Conservation (phyloP, 2,329 filamentous ascomycete genomes). For the Metarhizium brunneum region DNA sequence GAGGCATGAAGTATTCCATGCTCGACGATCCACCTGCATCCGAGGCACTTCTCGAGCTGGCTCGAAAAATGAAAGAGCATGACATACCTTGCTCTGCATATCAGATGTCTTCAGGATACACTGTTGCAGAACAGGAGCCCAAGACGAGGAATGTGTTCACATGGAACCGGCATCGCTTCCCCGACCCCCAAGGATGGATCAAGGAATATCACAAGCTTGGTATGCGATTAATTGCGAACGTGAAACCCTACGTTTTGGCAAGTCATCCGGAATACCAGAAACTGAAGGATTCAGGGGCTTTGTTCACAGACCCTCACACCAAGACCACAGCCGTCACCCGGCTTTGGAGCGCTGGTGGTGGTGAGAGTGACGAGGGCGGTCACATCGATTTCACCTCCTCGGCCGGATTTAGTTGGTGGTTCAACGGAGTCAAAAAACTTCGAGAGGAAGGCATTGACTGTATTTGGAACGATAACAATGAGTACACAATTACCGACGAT, state of each 20-base stretch:
- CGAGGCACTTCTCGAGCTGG: slow-evolving; percentile 51
- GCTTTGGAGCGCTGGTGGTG: slow-evolving; percentile 62
- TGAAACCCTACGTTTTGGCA: slow-evolving; percentile 62
- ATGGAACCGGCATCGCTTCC: slow-evolving; percentile 64
- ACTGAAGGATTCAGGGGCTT: slow-evolving; percentile 46
- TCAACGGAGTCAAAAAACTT: slow-evolving; percentile 53
- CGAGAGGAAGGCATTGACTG: slow-evolving; percentile 57
- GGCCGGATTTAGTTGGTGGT: slow-evolving; percentile 63
- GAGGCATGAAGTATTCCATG: slow-evolving; percentile 48
- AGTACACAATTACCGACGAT: slow-evolving; percentile 59
- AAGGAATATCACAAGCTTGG: slow-evolving; percentile 52
- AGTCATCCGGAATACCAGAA: slow-evolving; percentile 59
- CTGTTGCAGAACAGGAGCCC: slow-evolving; percentile 54
- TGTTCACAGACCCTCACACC: slow-evolving; percentile 54
- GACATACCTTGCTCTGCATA: slow-evolving; percentile 63
- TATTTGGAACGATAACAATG: slow-evolving; percentile 76
- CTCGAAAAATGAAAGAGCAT: slow-evolving; percentile 50
- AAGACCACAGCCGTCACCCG: slow-evolving; percentile 45
- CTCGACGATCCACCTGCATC: slow-evolving; percentile 41
- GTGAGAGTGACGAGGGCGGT: slow-evolving; percentile 58
- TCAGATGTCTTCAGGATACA: slow-evolving; percentile 67
- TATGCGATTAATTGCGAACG: slow-evolving; percentile 60
- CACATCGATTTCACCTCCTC: slow-evolving; percentile 66
- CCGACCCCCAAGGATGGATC: slow-evolving; percentile 56
- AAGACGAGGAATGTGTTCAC: slow-evolving; percentile 38